Base-by-base conservation (phyloP, 2,329 filamentous ascomycete species). In the Cercospora sojina region DNA sequence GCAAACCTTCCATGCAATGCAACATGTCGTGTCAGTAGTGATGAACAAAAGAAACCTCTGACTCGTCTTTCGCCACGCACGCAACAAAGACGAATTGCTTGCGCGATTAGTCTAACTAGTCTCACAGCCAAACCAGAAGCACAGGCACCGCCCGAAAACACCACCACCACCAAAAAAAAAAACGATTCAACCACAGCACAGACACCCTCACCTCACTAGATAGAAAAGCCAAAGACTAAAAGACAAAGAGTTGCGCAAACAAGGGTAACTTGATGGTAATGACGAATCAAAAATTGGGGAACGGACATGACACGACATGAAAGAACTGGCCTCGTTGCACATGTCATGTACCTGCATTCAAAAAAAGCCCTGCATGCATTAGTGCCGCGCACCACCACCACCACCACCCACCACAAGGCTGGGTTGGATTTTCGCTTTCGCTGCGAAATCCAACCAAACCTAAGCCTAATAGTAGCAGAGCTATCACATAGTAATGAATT, bases 131-230 rank as follows among this genome's bases (percentile, higher is more conserved):
- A 20, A 61, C 27, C 59, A 61, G 41, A 61, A 61, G 41, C 59
- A 61, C 59, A 61, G 43, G 41, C 59, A 61, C 59, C 59, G 59
- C 59, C 51, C 35, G 35, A 38, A 3, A 38, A n/a, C 35, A n/a
- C 35, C 35, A n/a, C 35, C 35, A 38, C 35, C 35, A 38, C 35
- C 35, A 38, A 5, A 32, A 61, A 61, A n/a, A 18, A 16, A 32
- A 61, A 61, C 59, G 59, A 61, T 51, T 61, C 59, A 61, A 61
- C 59, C 59, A 61, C 59, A 61, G 59, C 57, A 59, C 35, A 59
- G 57, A 59, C 51, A 16, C 47, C 16, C 35, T 38, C 35, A 38
- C 16, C 35, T 38, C 35, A 38, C 35, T n/a, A n/a, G 35, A n/a
- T n/a, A n/a, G n/a, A n/a, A n/a, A n/a, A n/a, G n/a, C n/a, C n/a